Conservation (phyloP, 139 green algal genomes). For the Zygnema cylindricum region DNA sequence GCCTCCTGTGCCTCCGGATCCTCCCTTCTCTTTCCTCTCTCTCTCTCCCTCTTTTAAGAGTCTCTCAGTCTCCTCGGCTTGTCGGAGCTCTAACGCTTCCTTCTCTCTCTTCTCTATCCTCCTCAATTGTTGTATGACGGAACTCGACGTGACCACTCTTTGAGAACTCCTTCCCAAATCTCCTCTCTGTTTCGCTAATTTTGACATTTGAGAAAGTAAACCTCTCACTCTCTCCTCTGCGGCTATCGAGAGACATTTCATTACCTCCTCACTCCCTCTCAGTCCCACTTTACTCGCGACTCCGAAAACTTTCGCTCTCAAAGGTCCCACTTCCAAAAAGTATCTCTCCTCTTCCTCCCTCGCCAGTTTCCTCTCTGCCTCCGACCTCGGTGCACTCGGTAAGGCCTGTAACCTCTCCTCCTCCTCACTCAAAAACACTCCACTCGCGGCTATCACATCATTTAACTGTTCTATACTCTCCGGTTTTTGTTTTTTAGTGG, state of each 20-base stretch:
- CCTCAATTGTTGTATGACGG: neutral
- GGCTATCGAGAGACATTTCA: neutral
- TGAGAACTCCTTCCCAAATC: neutral
- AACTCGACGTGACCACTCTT: neutral
- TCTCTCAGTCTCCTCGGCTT: neutral
- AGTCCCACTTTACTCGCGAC: neutral
- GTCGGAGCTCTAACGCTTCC: neutral
- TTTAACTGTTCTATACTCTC: conserved; percentile 45
- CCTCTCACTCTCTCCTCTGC: neutral
- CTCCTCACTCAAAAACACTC: conserved; percentile 28
- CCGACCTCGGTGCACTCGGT: neutral
- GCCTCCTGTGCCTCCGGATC: too few species aligned
- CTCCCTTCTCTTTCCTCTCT: conserved; percentile 7
- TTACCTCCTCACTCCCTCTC: neutral
- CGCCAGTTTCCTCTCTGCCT: conserved; percentile 5
- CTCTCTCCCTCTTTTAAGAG: neutral
- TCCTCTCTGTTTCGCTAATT: neutral
- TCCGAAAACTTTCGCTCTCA: neutral
- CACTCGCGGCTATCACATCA: conserved; percentile 36
- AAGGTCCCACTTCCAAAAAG: conserved; percentile 1
- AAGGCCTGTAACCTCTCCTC: conserved; percentile 17
- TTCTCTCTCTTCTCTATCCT: conserved; percentile 7
- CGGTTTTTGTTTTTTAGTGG: conserved; percentile 5
- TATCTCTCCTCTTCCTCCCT: conserved; percentile 6
- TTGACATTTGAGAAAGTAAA: neutral